Base-by-base conservation (phyloP, 2,329 filamentous ascomycete genomes). In the Beauveria medogensis region DNA sequence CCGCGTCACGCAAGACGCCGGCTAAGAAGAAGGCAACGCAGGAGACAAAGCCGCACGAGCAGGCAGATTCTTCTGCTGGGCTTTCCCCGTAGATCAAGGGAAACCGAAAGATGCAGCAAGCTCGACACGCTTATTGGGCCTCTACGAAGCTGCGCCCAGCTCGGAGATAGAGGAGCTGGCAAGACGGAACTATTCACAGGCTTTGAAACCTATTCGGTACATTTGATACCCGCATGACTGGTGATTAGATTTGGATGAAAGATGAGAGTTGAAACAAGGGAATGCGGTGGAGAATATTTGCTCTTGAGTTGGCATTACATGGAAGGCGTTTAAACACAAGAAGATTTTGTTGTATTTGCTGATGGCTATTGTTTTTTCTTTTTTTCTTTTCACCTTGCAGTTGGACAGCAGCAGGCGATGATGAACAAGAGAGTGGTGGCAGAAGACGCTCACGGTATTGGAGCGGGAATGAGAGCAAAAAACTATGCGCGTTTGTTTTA, bases 11-110 rank as follows among this genome's bases (percentile, higher is more conserved):
- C 22, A 28, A 20, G 24, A 52, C 60, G n/a, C 22, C 60, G 70
- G 70, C 62, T 65, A 18, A 69, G 54, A 73, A 69, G 63, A 71
- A 71, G 59, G 44, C 62, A 8, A 72, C 67, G 62, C 73, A 70
- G 65, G 70, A 63, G 68, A n/a, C 8, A 44, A 44, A 5, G 30
- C 30, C 1, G 30, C 12, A 14, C 12, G 30, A 34, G 30, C 30
- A 14, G 30, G 30, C 30, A 14, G 12, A 14, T n/a, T 7, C 14
- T 41, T 5, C 40, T 41, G 14, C 3, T 43, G 18, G 18, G 40
- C 40, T 6, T 9, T 3, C 40, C 40, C 3, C 8, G n/a, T 54
- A 54, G 51, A 9, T 26, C 14, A 41, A 54, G 51, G 37, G n/a
- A n/a, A 18, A 26, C 37, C 20, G n/a, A 22, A 6, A 14, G 22